Conservation (phyloP, 148 eudicot genomes). For the Cornus florida region DNA sequence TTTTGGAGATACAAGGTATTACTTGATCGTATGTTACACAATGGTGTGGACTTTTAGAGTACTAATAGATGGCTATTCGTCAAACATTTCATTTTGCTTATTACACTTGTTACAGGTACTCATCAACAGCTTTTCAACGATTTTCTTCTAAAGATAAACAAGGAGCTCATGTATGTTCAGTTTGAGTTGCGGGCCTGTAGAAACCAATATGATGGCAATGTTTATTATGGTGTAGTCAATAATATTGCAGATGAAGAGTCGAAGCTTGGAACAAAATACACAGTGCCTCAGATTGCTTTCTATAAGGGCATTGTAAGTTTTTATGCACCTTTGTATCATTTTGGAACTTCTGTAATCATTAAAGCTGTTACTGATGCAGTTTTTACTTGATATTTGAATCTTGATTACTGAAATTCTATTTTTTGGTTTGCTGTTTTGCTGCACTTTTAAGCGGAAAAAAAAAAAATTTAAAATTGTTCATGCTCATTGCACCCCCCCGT, state of each 20-base stretch:
- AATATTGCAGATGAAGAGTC: slow-evolving; percentile 86
- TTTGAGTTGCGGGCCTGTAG: slow-evolving; percentile 85
- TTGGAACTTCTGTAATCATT: not conserved
- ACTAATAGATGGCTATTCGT: not conserved
- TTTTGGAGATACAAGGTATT: too few relatives aligned
- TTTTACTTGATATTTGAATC: not conserved
- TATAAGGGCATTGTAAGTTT: slow-evolving; percentile 85
- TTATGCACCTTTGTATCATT: not conserved
- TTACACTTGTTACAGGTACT: slow-evolving; percentile 35
- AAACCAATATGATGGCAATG: slow-evolving; percentile 82
- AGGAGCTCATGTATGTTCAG: slow-evolving; percentile 70
- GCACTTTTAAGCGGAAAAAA: too few relatives aligned
- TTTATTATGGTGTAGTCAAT: slow-evolving; percentile 79
- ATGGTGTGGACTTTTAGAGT: not conserved
- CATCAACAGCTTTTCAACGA: slow-evolving; percentile 55
- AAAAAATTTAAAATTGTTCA: too few relatives aligned
- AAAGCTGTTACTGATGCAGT: not conserved
- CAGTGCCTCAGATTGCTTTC: slow-evolving; percentile 84
- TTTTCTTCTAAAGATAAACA: slow-evolving; percentile 68
- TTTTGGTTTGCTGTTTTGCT: too few relatives aligned
- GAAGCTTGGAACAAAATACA: slow-evolving; percentile 81
- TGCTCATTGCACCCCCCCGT: too few relatives aligned
- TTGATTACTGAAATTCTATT: too few relatives aligned
- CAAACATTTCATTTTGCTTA: not conserved
- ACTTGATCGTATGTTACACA: too few relatives aligned